These are phyloP conservation scores for Colletotrichum sp. DNA, from an alignment of 2,329 filamentous ascomycete species.

Conservation along the genomic window DNA sequence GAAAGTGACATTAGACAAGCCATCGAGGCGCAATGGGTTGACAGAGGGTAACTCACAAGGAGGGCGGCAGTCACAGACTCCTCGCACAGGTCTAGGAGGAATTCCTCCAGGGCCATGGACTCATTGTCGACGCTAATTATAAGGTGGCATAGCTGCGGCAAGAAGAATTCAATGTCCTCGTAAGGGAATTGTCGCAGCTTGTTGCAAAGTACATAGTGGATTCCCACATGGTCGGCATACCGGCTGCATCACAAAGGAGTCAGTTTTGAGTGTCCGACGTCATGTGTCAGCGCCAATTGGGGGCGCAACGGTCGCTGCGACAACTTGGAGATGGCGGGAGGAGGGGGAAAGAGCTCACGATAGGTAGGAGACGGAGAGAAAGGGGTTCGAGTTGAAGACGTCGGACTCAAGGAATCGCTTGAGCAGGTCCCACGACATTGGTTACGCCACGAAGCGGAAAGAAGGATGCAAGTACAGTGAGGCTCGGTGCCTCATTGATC, in stretches of 20 bases:
- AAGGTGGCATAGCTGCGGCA: slow-evolving; percentile 86
- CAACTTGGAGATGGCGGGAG: not conserved
- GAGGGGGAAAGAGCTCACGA: slow-evolving; percentile 64
- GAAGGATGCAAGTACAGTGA: slow-evolving; percentile 30
- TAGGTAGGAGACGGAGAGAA: slow-evolving; percentile 86
- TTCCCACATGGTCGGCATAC: slow-evolving; percentile 88
- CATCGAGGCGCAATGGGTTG: not conserved
- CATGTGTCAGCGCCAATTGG: not conserved
- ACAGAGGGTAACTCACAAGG: slow-evolving; percentile 62
- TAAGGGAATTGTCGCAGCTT: slow-evolving; percentile 90
- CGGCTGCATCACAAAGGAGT: slow-evolving; percentile 56
- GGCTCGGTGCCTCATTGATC: slow-evolving; percentile 42
- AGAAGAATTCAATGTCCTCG: slow-evolving; percentile 92
- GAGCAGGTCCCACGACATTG: slow-evolving; percentile 85
- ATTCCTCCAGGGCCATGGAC: slow-evolving; percentile 90
- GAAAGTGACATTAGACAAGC: slow-evolving; percentile 8
- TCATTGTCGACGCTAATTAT: slow-evolving; percentile 89
- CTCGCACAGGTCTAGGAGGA: slow-evolving; percentile 84
- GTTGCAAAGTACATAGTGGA: slow-evolving; percentile 87
- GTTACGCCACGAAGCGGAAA: slow-evolving; percentile 35
- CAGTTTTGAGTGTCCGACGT: not conserved
- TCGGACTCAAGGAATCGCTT: slow-evolving; percentile 92
- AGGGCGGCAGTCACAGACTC: slow-evolving; percentile 86
- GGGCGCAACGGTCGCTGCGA: not conserved
- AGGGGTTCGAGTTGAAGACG: slow-evolving; percentile 91